Evolutionary conservation across 139 green algal species (phyloP).

Genomic region (Chlamydomonas sp.): DNA sequence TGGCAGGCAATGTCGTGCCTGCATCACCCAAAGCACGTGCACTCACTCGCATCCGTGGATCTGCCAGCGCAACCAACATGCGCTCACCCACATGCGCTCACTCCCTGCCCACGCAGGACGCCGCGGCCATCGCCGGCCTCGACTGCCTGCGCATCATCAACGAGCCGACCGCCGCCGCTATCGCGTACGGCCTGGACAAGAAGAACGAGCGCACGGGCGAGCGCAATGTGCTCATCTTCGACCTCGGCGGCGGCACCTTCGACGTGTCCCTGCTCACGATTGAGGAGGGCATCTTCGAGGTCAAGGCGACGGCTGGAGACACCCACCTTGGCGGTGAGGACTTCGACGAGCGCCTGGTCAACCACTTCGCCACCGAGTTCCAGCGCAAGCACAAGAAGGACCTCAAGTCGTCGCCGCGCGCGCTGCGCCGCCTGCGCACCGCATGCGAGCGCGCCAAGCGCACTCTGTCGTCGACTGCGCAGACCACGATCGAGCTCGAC

Average conservation of each 20-base stretch:
- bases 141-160: slow-evolving; percentile 99
- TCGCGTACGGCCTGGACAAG: slow-evolving; percentile 84
- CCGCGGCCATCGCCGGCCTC: slow-evolving; percentile 85
- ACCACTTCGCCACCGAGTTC: slow-evolving; percentile 93
- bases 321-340: slow-evolving; percentile 97
- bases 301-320: slow-evolving; percentile 95
- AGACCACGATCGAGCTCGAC: slow-evolving; percentile 97
- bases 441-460: slow-evolving; percentile 92
- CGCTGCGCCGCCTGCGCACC: slow-evolving; percentile 67
- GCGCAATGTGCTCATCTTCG: slow-evolving; percentile 92
- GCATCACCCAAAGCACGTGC: too few relatives aligned
- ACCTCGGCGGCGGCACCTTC: slow-evolving; percentile 91
- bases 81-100: too few relatives aligned
- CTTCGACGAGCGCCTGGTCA: slow-evolving; percentile 94
- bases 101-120: slow-evolving; percentile 98
- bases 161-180: slow-evolving; percentile 95
- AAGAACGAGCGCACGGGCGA: slow-evolving; percentile 50
- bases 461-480: slow-evolving; percentile 69
- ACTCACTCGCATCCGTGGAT: too few relatives aligned
- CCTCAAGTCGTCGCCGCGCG: slow-evolving; percentile 57
- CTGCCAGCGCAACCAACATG: too few relatives aligned
- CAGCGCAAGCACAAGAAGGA: slow-evolving; percentile 99
- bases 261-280: slow-evolving; percentile 98
- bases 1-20: too few relatives aligned
- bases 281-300: slow-evolving; percentile 98